Conservation (phyloP, 148 eudicot species). For the Vaccinium vitisidaea region DNA sequence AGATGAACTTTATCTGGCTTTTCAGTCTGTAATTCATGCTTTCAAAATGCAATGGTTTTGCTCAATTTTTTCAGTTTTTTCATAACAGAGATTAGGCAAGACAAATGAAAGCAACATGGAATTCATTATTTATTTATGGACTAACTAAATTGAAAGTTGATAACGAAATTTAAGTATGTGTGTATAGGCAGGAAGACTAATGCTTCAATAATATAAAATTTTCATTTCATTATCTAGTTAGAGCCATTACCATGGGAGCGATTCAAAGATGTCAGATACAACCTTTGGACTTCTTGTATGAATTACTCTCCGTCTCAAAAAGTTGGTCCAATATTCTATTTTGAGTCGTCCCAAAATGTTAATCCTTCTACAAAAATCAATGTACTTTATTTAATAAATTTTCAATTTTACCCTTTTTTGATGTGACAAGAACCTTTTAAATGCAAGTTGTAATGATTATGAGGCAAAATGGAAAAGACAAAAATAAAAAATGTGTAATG, state of each 20-base stretch:
- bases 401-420: too few relatives aligned
- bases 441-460: too few relatives aligned
- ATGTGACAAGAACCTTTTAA: too few relatives aligned
- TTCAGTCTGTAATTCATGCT: neutral
- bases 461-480: too few relatives aligned
- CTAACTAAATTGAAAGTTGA: neutral
- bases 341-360: too few relatives aligned
- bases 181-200: neutral
- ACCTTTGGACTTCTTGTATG: neutral
- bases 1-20: neutral
- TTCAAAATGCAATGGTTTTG: neutral
- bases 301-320: too few relatives aligned
- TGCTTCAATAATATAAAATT: neutral
- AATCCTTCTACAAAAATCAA: too few relatives aligned
- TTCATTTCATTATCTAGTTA: neutral
- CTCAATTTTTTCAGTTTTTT: neutral
- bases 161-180: neutral
- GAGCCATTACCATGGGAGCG: neutral
- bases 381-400: too few relatives aligned
- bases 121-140: neutral
- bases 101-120: neutral
- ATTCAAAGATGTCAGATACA: neutral
- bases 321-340: too few relatives aligned
- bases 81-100: neutral
- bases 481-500: too few relatives aligned